Percentiles rank a stretch among this genome's conserved stretches.
These are phyloP conservation scores for Nosema muscidifuracis DNA, from an alignment of 371 early-diverging fungal species.

Conservation along the genomic window DNA sequence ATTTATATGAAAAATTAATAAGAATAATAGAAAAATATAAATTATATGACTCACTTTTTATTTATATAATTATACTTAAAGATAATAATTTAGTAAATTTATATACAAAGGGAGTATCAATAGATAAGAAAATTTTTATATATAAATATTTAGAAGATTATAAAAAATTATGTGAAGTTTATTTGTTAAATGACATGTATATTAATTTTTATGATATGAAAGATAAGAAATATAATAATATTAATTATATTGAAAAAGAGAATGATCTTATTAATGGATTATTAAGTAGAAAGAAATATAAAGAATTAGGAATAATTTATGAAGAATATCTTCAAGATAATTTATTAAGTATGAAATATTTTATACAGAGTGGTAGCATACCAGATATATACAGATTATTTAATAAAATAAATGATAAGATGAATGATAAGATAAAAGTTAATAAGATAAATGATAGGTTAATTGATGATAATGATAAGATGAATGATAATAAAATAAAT, in stretches of 20 bases:
- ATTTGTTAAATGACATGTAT: constrained; percentile 5
- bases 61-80: constrained; percentile 1
- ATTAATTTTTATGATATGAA: background rate
- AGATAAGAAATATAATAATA: background rate
- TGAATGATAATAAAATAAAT: too few species aligned
- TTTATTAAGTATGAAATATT: constrained; percentile 1
- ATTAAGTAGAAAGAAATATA: background rate
- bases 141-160: background rate
- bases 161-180: background rate
- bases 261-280: background rate
- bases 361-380: constrained; percentile 6
- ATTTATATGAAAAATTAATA: background rate
- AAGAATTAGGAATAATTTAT: constrained; percentile 8
- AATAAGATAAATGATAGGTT: too few species aligned
- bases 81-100: background rate
- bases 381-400: background rate
- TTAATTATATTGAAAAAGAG: too few species aligned
- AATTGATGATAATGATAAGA: too few species aligned
- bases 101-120: background rate
- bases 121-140: constrained; percentile 6
- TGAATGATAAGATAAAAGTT: background rate
- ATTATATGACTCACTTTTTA: background rate
- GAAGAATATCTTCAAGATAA: constrained; percentile 15
- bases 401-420: background rate
- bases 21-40: background rate